These are phyloP conservation scores for Carnegiea gigantea DNA, from an alignment of 179 eudicot genomes.

Conservation along the genomic window DNA sequence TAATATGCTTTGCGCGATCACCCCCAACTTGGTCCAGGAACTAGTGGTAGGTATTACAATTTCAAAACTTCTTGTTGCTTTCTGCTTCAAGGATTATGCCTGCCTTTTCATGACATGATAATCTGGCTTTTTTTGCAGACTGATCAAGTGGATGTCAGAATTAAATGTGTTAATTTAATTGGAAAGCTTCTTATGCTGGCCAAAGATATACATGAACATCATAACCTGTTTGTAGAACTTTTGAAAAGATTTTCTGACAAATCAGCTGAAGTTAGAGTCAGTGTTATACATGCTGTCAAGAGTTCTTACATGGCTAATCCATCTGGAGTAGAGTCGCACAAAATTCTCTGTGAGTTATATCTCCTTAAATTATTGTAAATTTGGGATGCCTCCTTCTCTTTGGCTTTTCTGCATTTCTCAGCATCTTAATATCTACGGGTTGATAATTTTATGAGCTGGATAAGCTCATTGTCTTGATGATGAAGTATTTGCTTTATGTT, in stretches of 20 bases:
- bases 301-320: slow-evolving; percentile 56
- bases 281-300: slow-evolving; percentile 65
- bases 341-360: slow-evolving; percentile 58
- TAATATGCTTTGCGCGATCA: slow-evolving; percentile 60
- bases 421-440: background rate
- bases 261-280: slow-evolving; percentile 84
- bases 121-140: slow-evolving; percentile 50
- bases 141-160: slow-evolving; percentile 94
- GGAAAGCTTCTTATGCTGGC: slow-evolving; percentile 67
- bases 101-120: slow-evolving; percentile 22
- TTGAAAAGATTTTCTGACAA: slow-evolving; percentile 84
- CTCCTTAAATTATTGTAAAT: background rate
- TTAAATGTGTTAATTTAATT: slow-evolving; percentile 68
- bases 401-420: background rate
- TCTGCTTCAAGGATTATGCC: slow-evolving; percentile 11
- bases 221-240: slow-evolving; percentile 61
- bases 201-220: slow-evolving; percentile 52
- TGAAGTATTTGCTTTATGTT: background rate
- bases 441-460: background rate
- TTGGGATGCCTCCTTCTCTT: background rate
- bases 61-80: background rate
- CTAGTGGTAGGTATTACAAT: slow-evolving; percentile 53
- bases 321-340: slow-evolving; percentile 45
- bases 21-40: slow-evolving; percentile 72
- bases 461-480: slow-evolving; percentile 1